Base-by-base conservation (phyloP, 108 stramenopile genomes). In the Cyclotella baltica region DNA sequence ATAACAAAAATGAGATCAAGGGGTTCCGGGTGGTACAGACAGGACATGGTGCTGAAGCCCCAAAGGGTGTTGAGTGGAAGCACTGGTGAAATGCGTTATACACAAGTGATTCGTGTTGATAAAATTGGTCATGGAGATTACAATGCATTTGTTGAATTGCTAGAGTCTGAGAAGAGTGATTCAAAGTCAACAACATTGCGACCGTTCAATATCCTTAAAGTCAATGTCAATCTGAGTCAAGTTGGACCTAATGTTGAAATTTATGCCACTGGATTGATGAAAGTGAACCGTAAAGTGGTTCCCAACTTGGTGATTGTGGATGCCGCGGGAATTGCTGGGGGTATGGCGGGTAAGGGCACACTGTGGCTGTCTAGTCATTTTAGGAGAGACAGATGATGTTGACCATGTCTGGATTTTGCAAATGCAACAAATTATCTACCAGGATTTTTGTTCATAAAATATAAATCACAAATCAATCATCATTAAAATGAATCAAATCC, bases 361-460 rank as follows among this genome's bases (percentile, higher is more conserved):
- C 62, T 87, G 25, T 87, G 87, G 87, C 48, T 87, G 2, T 81
- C 87, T 11, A 84, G 62, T 43, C 75, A 84, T 70, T 87, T 87
- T 70, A 72, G 69, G 20, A 63, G 69, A 4, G 35, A 33, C 3
- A 62, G 35, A 62, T 36, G 34, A 55, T 43, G 40, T 10, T 43
- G n/a, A n/a, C n/a, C n/a, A n/a, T n/a, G n/a, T n/a, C n/a, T n/a
- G n/a, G n/a, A n/a, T n/a, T n/a, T n/a, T n/a, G n/a, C n/a, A n/a
- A n/a, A n/a, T n/a, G n/a, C n/a, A n/a, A n/a, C n/a, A n/a, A n/a
- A n/a, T n/a, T n/a, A n/a, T n/a, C n/a, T n/a, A n/a, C n/a, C n/a
- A n/a, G n/a, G n/a, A n/a, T n/a, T n/a, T n/a, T n/a, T n/a, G n/a
- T n/a, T n/a, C n/a, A n/a, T n/a, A n/a, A n/a, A n/a, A n/a, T n/a